phyloP scores from a whole-genome alignment of 495 filamentous ascomycete species.

The Aspergillus sclerotiicarbonarius region DNA sequence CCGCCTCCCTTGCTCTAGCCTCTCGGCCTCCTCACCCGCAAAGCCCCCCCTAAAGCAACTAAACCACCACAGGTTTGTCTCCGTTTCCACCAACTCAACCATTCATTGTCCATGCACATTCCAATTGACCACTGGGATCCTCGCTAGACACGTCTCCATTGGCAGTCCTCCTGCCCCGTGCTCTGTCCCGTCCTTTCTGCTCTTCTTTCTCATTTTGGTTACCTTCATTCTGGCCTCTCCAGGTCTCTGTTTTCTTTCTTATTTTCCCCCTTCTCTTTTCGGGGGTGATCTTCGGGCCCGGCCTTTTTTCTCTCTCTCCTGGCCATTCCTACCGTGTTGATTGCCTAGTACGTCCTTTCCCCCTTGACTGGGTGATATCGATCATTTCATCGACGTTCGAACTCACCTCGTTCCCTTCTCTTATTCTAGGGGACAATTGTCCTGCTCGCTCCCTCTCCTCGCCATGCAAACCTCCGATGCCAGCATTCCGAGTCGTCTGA shows the following conservation, averaged over 20 bases:
- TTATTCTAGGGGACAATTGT: constrained; percentile 66
- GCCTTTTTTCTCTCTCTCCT: constrained; percentile 34
- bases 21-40: constrained; percentile 30
- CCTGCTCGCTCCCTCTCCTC: constrained; percentile 52
- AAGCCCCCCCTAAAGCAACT: constrained; percentile 19
- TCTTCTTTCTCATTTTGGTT: constrained; percentile 1
- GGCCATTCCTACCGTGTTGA: constrained; percentile 24
- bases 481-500: constrained; percentile 55
- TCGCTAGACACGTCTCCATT: constrained; percentile 30
- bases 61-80: constrained; percentile 28
- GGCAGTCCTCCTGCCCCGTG: constrained; percentile 17
- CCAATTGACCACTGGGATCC: constrained; percentile 29
- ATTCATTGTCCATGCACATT: constrained; percentile 30
- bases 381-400: constrained; percentile 27
- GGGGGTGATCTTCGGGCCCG: constrained; percentile 30
- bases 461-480: constrained; percentile 83
- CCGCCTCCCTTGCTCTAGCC: constrained; percentile 25
- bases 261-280: constrained; percentile 38
- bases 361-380: constrained; percentile 17
- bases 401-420: constrained; percentile 67
- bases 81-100: constrained; percentile 24
- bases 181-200: constrained; percentile 5
- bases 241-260: constrained; percentile 16
- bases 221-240: constrained; percentile 14
- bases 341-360: constrained; percentile 12